Conservation (phyloP, 176 grass and related monocot species). For the Thalia dealbata region DNA sequence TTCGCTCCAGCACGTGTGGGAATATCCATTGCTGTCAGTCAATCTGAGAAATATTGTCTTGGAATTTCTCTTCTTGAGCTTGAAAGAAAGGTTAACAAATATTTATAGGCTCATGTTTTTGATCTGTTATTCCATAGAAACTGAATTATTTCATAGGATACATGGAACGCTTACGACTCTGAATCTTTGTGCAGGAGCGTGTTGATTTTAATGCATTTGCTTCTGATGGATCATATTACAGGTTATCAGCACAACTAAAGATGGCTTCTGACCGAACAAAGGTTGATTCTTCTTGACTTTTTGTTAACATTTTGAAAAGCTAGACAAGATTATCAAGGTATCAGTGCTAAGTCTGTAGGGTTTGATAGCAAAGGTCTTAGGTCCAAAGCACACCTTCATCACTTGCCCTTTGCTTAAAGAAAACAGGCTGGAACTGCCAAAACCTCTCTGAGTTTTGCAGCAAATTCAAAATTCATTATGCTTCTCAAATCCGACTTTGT, state of each 20-base stretch:
- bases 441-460: too few species aligned
- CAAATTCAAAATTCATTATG: too few species aligned
- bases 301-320: background rate
- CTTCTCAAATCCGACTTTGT: too few species aligned
- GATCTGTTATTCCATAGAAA: background rate
- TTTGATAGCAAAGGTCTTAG: too few species aligned
- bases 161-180: constrained; percentile 7
- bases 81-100: constrained; percentile 60
- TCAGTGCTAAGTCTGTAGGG: too few species aligned
- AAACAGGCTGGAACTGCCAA: too few species aligned
- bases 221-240: constrained; percentile 91
- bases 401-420: too few species aligned
- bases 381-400: too few species aligned
- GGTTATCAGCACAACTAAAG: constrained; percentile 80
- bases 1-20: constrained; percentile 55
- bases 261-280: constrained; percentile 97
- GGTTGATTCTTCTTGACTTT: constrained; percentile 29
- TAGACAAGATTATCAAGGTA: background rate
- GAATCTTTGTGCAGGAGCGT: constrained; percentile 54
- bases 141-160: background rate
- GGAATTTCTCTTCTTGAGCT: constrained; percentile 90
- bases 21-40: constrained; percentile 57
- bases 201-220: constrained; percentile 74
- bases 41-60: constrained; percentile 56
- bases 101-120: constrained; percentile 1